These are phyloP conservation scores for Metarhizium album DNA, from an alignment of 2,329 filamentous ascomycete genomes.

Conservation along the genomic window DNA sequence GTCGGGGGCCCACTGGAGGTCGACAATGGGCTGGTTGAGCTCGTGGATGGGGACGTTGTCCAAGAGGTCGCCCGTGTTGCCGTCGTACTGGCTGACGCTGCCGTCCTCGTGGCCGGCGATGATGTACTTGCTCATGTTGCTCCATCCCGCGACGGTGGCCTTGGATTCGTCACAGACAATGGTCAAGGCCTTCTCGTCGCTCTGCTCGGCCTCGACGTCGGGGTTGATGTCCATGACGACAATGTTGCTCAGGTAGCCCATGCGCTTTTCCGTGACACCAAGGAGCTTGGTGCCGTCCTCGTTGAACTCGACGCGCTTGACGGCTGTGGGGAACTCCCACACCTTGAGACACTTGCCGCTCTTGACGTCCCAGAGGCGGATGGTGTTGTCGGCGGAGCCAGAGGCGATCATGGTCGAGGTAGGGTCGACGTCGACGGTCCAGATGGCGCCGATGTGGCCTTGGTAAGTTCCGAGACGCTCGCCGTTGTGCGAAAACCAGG, in stretches of 20 bases:
- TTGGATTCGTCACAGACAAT: slow-evolving; percentile 96
- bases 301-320: slow-evolving; percentile 97
- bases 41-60: slow-evolving; percentile 80
- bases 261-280: slow-evolving; percentile 96
- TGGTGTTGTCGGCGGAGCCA: slow-evolving; percentile 95
- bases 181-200: slow-evolving; percentile 67
- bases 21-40: slow-evolving; percentile 70
- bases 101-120: slow-evolving; percentile 97
- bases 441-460: slow-evolving; percentile 95
- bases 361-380: slow-evolving; percentile 93
- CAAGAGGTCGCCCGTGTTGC: slow-evolving; percentile 77
- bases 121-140: slow-evolving; percentile 89
- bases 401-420: slow-evolving; percentile 86
- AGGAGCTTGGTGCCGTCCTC: slow-evolving; percentile 85
- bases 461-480: slow-evolving; percentile 94
- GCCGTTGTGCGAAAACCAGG: slow-evolving; percentile 95
- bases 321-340: slow-evolving; percentile 94
- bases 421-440: slow-evolving; percentile 95
- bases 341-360: slow-evolving; percentile 88
- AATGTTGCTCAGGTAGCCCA: slow-evolving; percentile 91
- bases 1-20: slow-evolving; percentile 90
- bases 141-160: slow-evolving; percentile 95
- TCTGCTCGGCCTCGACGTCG: slow-evolving; percentile 74
- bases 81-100: slow-evolving; percentile 82
- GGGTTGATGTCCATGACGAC: slow-evolving; percentile 82